Conservation (phyloP, 2,329 filamentous ascomycete species). For the Ceratocystis harringtonii region DNA sequence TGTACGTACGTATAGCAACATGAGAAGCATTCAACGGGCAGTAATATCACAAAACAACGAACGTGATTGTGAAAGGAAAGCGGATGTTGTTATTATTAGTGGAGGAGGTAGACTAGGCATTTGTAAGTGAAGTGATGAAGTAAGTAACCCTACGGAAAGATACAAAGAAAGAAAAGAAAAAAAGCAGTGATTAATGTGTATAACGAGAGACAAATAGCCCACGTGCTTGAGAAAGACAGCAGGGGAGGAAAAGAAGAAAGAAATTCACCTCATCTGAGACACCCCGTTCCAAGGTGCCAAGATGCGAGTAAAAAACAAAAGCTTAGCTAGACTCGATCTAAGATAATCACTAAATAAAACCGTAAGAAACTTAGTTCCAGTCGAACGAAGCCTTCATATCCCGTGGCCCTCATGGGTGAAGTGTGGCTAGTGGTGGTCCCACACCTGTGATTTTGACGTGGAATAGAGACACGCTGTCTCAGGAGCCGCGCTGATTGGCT, state of each 20-base stretch:
- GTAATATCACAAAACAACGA: no score
- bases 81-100: no score
- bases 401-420: background rate
- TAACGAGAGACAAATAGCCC: background rate
- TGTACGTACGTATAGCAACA: no score
- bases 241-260: no score
- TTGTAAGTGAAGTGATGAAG: no score
- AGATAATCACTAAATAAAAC: background rate
- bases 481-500: background rate
- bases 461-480: background rate
- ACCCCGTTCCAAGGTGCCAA: background rate
- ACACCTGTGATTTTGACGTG: background rate
- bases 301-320: background rate
- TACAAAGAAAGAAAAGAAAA: no score
- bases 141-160: background rate
- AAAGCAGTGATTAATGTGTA: no score
- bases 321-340: background rate
- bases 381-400: no score
- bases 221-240: background rate
- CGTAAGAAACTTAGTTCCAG: no score
- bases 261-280: background rate
- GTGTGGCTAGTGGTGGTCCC: background rate
- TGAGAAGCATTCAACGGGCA: no score
- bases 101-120: no score
- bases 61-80: no score